Evolutionary conservation across 345 rosid species (phyloP), one percentile per base, ranked within the genome.

Genomic region (Crucihimalaya himalaica): DNA sequence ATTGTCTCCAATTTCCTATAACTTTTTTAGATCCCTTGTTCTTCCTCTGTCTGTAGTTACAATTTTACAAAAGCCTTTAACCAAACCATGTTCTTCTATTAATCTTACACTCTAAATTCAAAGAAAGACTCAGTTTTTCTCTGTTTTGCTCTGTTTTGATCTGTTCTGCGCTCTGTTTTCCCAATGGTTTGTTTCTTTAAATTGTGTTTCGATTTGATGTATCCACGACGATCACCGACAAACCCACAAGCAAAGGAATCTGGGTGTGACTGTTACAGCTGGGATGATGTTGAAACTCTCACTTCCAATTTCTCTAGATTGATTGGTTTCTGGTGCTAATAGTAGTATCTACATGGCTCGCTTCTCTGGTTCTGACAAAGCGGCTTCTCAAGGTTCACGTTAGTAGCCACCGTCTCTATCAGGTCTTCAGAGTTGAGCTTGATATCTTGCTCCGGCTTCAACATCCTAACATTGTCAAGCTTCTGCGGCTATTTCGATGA

Each of bases 271-370:
- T 73, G 76, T 54, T 89, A 71, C 54, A 78, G 63, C 4, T 89
- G 90, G 96, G 84, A 62, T 1, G 90, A 88, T 66, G 71, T 93
- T 2, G 79, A 80, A 66, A 47, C 57, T 54, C 61, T 81, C 53
- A 87, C 93, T 15, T 53, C 23, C 19, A 78, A 85, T 74, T 93
- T 88, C 78, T 74, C 88, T 2, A 54, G 25, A 43, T 25, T 83
- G 69, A 83, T 90, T 53, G 98, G 97, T 18, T n/a, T 86, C 82
- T 0, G 98, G 97, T 27, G 98, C 97, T 37, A 90, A 88, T 74
- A 90, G 98, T 69, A 83, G 77, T 16, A 93, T 93, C 42, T 90
- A 86, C 77, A 43, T 88, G 82, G 97, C 85, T 54, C 79, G 66
- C 14, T 46, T 87, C 27, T 55, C 85, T 25, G 73, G 71, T 62